Evolutionary conservation across 169 alveolate species (phyloP).

Genomic region (Besnoitia besnoiti): DNA sequence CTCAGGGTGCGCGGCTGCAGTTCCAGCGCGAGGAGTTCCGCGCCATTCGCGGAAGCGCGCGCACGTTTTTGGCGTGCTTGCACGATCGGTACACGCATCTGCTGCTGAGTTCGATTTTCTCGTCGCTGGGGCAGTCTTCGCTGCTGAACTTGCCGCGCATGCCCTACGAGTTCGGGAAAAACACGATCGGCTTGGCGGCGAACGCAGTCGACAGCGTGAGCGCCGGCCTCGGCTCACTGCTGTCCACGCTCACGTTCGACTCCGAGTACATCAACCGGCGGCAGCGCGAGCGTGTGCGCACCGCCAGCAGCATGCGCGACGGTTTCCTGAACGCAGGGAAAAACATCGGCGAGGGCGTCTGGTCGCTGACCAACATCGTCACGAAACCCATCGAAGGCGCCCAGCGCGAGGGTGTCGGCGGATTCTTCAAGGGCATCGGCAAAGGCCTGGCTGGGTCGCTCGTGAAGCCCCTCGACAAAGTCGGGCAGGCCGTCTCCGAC

Average conservation of each 20-base stretch:
- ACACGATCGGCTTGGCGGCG: slow-evolving; percentile 87
- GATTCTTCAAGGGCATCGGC: slow-evolving; percentile 89
- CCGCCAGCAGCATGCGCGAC: slow-evolving; percentile 81
- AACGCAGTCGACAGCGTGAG: slow-evolving; percentile 89
- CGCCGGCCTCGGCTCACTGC: slow-evolving; percentile 83
- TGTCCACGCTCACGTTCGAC: slow-evolving; percentile 89
- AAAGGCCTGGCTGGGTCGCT: slow-evolving; percentile 92
- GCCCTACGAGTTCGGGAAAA: slow-evolving; percentile 87
- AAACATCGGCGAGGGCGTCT: slow-evolving; percentile 88
- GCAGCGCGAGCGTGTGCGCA: slow-evolving; percentile 78
- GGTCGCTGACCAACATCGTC: slow-evolving; percentile 86
- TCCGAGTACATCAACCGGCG: slow-evolving; percentile 88
- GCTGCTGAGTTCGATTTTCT: slow-evolving; percentile 78
- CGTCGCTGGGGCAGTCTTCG: slow-evolving; percentile 88
- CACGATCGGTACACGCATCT: slow-evolving; percentile 83
- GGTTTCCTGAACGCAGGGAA: slow-evolving; percentile 87
- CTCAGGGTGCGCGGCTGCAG: slow-evolving; percentile 84
- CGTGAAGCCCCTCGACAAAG: slow-evolving; percentile 91
- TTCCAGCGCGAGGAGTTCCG: slow-evolving; percentile 82
- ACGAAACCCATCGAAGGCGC: slow-evolving; percentile 93
- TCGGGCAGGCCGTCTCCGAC: slow-evolving; percentile 90
- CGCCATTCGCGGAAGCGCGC: slow-evolving; percentile 78
- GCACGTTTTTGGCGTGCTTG: slow-evolving; percentile 80
- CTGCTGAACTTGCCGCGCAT: slow-evolving; percentile 88
- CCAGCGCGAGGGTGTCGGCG: slow-evolving; percentile 89